Percentiles rank a stretch among this genome's conserved stretches.
Evolutionary conservation across 2,329 filamentous ascomycete genomes (phyloP).

Genomic region (Macroventuria anomochaeta): DNA sequence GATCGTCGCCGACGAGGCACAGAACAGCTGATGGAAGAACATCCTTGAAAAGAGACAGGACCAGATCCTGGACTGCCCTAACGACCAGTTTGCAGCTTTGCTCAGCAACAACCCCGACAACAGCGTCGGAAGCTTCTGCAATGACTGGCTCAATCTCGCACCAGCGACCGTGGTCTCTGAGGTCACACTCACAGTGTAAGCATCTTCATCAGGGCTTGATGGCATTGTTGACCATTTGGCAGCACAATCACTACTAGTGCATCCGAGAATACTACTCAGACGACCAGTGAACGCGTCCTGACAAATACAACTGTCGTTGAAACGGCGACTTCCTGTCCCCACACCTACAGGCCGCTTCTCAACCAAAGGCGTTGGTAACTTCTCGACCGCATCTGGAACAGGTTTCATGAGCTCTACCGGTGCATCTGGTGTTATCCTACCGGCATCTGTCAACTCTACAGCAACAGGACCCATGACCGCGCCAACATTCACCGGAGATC

Average conservation of each 20-base stretch:
- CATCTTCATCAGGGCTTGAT: background rate
- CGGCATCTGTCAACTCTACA: conserved; percentile 4
- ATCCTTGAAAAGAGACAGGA: conserved; percentile 27
- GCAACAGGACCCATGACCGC: background rate
- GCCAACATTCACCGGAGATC: background rate
- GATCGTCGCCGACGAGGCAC: background rate
- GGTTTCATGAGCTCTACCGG: conserved; percentile 3
- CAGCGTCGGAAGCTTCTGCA: conserved; percentile 35
- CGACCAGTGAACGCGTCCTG: conserved; percentile 24
- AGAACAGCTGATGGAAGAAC: conserved; percentile 16
- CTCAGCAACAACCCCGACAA: conserved; percentile 20
- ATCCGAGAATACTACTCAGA: conserved; percentile 25
- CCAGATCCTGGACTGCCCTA: conserved; percentile 22
- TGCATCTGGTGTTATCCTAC: conserved; percentile 1
- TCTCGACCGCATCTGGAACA: conserved; percentile 8
- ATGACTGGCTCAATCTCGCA: conserved; percentile 35
- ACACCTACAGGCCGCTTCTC: conserved; percentile 5
- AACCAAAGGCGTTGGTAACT: conserved; percentile 11
- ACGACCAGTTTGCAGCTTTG: conserved; percentile 25
- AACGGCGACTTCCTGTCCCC: conserved; percentile 22
- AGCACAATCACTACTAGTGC: conserved; percentile 32
- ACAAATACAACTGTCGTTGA: conserved; percentile 32
- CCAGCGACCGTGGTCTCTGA: conserved; percentile 32
- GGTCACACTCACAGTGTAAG: conserved; percentile 36
- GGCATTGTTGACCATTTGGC: background rate